Evolutionary conservation across 2,329 filamentous ascomycete genomes (phyloP).

Genomic region (Pseudogymnoascus sp.): DNA sequence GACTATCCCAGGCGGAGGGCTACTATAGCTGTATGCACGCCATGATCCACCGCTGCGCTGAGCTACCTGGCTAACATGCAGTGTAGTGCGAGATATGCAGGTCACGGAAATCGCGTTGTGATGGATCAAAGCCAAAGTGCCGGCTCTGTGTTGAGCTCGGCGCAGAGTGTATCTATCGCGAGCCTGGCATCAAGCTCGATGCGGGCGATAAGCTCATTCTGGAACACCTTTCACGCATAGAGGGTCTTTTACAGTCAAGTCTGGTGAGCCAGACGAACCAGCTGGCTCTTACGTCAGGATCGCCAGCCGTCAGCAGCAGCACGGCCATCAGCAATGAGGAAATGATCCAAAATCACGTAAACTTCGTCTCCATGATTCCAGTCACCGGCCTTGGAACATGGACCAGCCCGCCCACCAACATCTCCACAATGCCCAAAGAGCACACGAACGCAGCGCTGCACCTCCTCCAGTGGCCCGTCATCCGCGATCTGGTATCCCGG

Average conservation of each 20-base stretch:
- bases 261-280: constrained; percentile 44
- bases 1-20: constrained; percentile 57
- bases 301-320: constrained; percentile 56
- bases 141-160: constrained; percentile 75
- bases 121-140: constrained; percentile 73
- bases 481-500: constrained; percentile 65
- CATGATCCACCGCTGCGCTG: background rate
- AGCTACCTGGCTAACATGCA: constrained; percentile 10
- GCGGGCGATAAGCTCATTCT: constrained; percentile 80
- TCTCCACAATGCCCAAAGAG: constrained; percentile 77
- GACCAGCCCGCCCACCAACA: constrained; percentile 55
- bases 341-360: constrained; percentile 37
- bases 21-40: constrained; percentile 52
- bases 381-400: constrained; percentile 64
- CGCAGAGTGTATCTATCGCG: constrained; percentile 75
- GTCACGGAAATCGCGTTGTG: constrained; percentile 70
- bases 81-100: constrained; percentile 70
- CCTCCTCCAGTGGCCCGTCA: constrained; percentile 71
- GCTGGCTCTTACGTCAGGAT: constrained; percentile 50
- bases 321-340: constrained; percentile 53
- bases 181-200: constrained; percentile 80
- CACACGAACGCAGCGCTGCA: constrained; percentile 76
- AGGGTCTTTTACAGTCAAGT: constrained; percentile 66
- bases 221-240: constrained; percentile 68
- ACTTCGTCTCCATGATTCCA: constrained; percentile 47